Evolutionary conservation across 2,329 filamentous ascomycete species (phyloP).

Genomic region (Claviceps pusilla): DNA sequence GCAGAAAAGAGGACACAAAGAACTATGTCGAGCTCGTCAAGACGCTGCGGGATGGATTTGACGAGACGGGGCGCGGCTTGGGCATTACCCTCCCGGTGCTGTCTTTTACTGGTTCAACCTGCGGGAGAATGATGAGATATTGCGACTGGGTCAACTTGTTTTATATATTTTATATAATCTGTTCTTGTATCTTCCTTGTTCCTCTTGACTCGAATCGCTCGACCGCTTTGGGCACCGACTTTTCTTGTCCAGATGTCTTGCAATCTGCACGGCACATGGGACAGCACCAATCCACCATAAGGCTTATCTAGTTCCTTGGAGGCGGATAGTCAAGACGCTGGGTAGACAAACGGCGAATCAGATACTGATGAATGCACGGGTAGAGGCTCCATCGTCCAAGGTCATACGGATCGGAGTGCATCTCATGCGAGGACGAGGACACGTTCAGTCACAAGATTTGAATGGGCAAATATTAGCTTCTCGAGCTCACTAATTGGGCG

Average conservation of each 20-base stretch:
- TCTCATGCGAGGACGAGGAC: conserved; percentile 8
- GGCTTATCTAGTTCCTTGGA: background rate
- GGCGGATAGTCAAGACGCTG: too few relatives aligned
- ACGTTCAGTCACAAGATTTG: conserved; percentile 9
- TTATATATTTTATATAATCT: too few relatives aligned
- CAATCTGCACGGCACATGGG: conserved; percentile 28
- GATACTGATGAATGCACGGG: background rate
- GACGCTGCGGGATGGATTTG: conserved; percentile 7
- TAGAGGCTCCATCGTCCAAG: conserved; percentile 3
- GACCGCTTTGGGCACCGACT: background rate
- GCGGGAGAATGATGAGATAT: conserved; percentile 4
- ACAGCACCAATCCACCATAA: conserved; percentile 15
- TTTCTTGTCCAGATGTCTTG: conserved; percentile 20
- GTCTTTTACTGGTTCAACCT: conserved; percentile 16
- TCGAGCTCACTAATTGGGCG: conserved; percentile 11
- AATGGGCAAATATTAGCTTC: conserved; percentile 9
- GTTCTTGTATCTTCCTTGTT: background rate
- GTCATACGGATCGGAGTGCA: conserved; percentile 25
- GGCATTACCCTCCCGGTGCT: conserved; percentile 13
- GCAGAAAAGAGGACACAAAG: conserved; percentile 8
- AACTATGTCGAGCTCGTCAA: conserved; percentile 13
- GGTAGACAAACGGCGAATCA: background rate
- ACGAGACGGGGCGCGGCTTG: conserved; percentile 5
- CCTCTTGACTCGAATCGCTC: background rate
- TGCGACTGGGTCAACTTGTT: conserved; percentile 25